These are phyloP conservation scores for Colletotrichum kahawae DNA, from an alignment of 2,329 filamentous ascomycete species.

Conservation along the genomic window DNA sequence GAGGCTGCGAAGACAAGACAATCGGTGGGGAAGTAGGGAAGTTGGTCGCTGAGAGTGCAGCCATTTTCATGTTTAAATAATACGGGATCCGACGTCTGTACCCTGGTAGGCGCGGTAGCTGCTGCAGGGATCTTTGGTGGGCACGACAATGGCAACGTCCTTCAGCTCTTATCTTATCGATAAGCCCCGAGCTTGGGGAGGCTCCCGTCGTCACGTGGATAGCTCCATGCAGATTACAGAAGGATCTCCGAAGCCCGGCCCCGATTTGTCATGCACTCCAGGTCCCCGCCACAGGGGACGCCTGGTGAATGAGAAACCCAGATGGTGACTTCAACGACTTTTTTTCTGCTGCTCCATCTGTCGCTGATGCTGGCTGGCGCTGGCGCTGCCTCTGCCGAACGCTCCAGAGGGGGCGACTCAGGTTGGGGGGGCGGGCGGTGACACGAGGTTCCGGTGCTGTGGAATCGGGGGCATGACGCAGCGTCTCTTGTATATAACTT, in stretches of 20 bases:
- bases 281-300: neutral
- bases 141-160: neutral
- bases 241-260: conserved; percentile 1
- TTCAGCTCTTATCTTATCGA: neutral
- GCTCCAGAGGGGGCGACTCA: neutral
- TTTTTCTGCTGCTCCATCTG: neutral
- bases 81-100: neutral
- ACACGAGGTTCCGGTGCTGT: neutral
- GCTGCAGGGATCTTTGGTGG: too few species aligned
- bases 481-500: neutral
- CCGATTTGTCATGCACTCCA: conserved; percentile 21
- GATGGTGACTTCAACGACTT: conserved; percentile 17
- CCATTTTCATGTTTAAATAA: neutral
- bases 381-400: neutral
- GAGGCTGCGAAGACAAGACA: neutral
- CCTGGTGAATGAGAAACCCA: neutral
- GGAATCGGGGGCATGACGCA: neutral
- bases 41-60: neutral
- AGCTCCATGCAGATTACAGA: neutral
- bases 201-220: neutral
- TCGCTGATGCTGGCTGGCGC: too few species aligned
- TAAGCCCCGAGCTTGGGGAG: neutral
- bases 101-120: too few species aligned
- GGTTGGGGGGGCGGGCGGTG: neutral
- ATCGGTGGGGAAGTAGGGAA: fast-evolving